A percentile compares a stretch with the other conserved stretches of the same genome.
Conservation (phyloP, 1,284 basidiomycete genomes). For the Moesziomyces globuligerus region DNA sequence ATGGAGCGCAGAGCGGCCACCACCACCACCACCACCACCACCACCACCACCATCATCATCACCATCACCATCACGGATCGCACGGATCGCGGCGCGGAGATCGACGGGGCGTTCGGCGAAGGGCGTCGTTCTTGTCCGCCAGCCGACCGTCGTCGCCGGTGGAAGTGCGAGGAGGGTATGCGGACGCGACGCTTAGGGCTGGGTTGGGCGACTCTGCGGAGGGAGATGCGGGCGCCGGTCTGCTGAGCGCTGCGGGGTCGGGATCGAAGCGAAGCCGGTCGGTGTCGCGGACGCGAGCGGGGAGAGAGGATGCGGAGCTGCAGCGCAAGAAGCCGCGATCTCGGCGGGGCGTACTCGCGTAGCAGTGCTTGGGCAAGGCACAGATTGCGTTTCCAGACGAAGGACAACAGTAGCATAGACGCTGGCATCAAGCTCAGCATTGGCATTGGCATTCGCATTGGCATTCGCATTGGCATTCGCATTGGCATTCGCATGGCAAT, state of each 20-base stretch:
- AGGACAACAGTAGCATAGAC: too few relatives aligned
- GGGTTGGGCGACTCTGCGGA: conserved; percentile 16
- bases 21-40: conserved; percentile 20
- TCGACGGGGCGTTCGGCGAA: conserved; percentile 16
- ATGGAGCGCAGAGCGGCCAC: conserved; percentile 17
- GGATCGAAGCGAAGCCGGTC: conserved; percentile 33
- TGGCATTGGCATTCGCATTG: too few relatives aligned
- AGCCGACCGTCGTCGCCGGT: conserved; percentile 35
- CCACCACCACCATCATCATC: conserved; percentile 15
- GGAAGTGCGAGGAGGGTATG: conserved; percentile 27
- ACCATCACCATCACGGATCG: conserved; percentile 19
- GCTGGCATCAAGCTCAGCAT: too few relatives aligned
- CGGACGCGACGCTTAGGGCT: conserved; percentile 24
- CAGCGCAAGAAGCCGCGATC: conserved; percentile 24
- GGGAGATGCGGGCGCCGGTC: conserved; percentile 9
- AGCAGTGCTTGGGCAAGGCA: background rate
- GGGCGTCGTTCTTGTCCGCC: conserved; percentile 31
- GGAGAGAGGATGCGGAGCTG: conserved; percentile 12
- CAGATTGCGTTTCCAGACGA: too few relatives aligned
- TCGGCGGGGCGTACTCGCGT: conserved; percentile 9
- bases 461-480: too few relatives aligned
- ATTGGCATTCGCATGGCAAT: too few relatives aligned
- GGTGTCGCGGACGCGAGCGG: conserved; percentile 17
- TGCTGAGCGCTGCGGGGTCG: conserved; percentile 4
- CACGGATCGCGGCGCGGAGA: conserved; percentile 17